Evolutionary conservation across 2,329 filamentous ascomycete genomes (phyloP).

Genomic region (Diaporthe eres): DNA sequence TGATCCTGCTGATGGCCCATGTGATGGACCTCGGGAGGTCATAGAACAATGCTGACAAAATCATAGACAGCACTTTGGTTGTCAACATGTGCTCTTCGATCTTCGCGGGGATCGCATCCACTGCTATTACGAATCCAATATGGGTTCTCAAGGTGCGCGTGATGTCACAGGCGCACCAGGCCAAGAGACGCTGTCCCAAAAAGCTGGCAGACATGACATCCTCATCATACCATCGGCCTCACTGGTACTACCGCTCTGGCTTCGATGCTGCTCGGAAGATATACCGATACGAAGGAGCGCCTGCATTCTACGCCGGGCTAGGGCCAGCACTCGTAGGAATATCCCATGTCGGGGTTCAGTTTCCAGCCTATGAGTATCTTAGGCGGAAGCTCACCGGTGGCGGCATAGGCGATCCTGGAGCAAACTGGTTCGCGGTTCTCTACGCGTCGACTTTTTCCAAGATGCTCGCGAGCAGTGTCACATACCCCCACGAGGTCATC

Average conservation of each 20-base stretch:
- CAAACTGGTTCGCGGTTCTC: conserved; percentile 87
- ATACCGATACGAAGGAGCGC: conserved; percentile 89
- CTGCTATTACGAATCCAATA: conserved; percentile 95
- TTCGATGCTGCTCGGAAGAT: conserved; percentile 95
- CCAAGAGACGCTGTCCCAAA: conserved; percentile 61
- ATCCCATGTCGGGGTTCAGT: conserved; percentile 98
- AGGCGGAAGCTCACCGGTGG: conserved; percentile 92
- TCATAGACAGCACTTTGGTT: conserved; percentile 78
- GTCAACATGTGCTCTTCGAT: conserved; percentile 92
- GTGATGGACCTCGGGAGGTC: too few species aligned
- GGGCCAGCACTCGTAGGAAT: conserved; percentile 92
- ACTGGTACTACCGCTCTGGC: conserved; percentile 92
- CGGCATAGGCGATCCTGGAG: conserved; percentile 78
- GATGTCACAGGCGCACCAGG: conserved; percentile 84
- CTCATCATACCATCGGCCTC: conserved; percentile 68
- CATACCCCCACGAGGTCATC: conserved; percentile 99
- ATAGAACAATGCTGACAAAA: conserved; percentile 42
- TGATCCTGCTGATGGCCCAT: conserved; percentile 10
- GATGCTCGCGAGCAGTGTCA: conserved; percentile 92
- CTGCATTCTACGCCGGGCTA: conserved; percentile 95
- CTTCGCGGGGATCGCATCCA: conserved; percentile 91
- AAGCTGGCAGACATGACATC: conserved; percentile 65
- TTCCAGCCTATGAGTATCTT: conserved; percentile 94
- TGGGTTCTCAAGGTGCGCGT: conserved; percentile 99
- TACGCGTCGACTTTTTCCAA: conserved; percentile 94